phyloP scores from a whole-genome alignment of 768 basidiomycete genomes.

The Naganishia randhawae region DNA sequence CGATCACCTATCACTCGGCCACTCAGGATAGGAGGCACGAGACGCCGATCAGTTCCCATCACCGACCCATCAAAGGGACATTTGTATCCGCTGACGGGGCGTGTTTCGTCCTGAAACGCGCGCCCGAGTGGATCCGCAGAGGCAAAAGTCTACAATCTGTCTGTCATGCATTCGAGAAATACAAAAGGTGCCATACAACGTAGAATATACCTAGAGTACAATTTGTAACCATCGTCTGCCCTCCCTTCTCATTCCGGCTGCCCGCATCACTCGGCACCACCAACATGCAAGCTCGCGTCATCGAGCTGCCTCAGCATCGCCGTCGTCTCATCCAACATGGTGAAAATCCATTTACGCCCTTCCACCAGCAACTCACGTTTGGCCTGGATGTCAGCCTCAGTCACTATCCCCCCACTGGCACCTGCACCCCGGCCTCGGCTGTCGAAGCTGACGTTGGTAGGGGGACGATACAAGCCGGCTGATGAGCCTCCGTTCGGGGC shows the following conservation, averaged over 20 bases:
- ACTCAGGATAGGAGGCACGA: background rate
- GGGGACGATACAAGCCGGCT: background rate
- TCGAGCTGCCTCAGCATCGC: slow-evolving; percentile 29
- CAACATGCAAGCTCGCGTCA: slow-evolving; percentile 19
- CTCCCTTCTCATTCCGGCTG: background rate
- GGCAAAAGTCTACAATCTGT: background rate
- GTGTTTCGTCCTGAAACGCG: too few species aligned
- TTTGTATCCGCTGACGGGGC: too few species aligned
- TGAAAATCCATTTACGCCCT: slow-evolving; percentile 28
- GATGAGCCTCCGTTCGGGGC: background rate
- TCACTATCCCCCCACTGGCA: background rate
- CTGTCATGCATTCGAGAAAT: background rate
- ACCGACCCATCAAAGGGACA: background rate
- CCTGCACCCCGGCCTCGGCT: background rate
- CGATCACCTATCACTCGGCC: background rate
- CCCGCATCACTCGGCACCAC: background rate
- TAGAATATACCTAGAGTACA: background rate
- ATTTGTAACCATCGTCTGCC: background rate
- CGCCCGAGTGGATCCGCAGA: too few species aligned
- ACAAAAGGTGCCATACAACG: background rate
- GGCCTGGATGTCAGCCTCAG: slow-evolving; percentile 22
- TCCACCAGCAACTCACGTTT: slow-evolving; percentile 26
- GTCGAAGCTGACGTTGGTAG: background rate
- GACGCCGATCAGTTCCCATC: background rate
- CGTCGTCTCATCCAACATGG: slow-evolving; percentile 29